These are phyloP conservation scores for Tylopilus rubrobrunneus DNA, from an alignment of 768 basidiomycete genomes.

Conservation along the genomic window DNA sequence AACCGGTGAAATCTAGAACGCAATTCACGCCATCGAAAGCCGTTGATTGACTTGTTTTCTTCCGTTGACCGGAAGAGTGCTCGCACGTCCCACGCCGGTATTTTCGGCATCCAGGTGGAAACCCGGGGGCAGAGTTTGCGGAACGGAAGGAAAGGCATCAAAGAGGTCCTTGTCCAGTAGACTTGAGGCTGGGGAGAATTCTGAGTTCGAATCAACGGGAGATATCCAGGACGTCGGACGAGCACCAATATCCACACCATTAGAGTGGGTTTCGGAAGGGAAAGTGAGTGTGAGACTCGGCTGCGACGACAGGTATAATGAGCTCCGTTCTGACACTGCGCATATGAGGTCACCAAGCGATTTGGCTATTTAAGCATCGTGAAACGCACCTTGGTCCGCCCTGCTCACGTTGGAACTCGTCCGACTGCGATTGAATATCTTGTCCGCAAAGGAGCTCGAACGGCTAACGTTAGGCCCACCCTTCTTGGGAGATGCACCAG, in stretches of 20 bases:
- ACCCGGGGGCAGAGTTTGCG: slow-evolving; percentile 42
- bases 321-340: slow-evolving; percentile 22
- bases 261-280: slow-evolving; percentile 14
- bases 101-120: slow-evolving; percentile 15
- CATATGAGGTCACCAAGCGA: background rate
- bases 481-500: slow-evolving; percentile 51
- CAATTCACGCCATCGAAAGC: slow-evolving; percentile 21
- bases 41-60: slow-evolving; percentile 25
- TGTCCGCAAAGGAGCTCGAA: slow-evolving; percentile 59
- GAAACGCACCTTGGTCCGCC: slow-evolving; percentile 40
- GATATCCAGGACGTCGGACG: slow-evolving; percentile 49
- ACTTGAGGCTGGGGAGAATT: slow-evolving; percentile 37
- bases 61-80: slow-evolving; percentile 26
- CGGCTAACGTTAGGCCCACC: slow-evolving; percentile 37
- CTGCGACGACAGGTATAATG: slow-evolving; percentile 26
- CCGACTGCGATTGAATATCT: slow-evolving; percentile 51
- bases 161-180: slow-evolving; percentile 56
- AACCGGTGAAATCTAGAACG: slow-evolving; percentile 7
- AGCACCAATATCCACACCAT: slow-evolving; percentile 11
- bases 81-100: slow-evolving; percentile 13
- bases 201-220: slow-evolving; percentile 36
- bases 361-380: background rate
- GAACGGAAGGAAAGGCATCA: slow-evolving; percentile 72
- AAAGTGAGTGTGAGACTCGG: slow-evolving; percentile 21
- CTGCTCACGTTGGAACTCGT: slow-evolving; percentile 52